phyloP scores from a whole-genome alignment of 202 grass and related monocot species.

The Cymbopogon flexuosus region DNA sequence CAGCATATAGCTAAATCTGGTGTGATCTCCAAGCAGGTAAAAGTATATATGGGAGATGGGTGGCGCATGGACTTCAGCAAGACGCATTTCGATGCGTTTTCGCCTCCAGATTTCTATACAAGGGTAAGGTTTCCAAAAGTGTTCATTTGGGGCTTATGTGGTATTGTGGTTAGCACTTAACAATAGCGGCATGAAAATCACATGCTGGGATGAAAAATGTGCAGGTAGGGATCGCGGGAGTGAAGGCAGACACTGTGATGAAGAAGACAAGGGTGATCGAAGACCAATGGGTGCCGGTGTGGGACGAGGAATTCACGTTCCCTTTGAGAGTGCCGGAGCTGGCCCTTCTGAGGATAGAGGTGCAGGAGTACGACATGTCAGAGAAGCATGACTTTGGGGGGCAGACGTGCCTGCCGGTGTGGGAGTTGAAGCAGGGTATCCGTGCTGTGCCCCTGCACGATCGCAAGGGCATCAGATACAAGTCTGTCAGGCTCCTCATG shows the following conservation, averaged over 20 bases:
- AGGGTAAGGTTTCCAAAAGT: constrained; percentile 43
- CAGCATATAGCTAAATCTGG: not conserved
- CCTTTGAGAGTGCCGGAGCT: constrained; percentile 61
- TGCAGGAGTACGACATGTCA: too few relatives aligned
- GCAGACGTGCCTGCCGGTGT: too few relatives aligned
- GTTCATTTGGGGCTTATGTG: not conserved
- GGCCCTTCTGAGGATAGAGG: too few relatives aligned
- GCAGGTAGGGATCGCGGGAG: constrained; percentile 43
- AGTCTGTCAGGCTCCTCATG: too few relatives aligned
- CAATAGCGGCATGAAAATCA: not conserved
- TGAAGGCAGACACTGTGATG: constrained; percentile 49
- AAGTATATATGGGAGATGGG: constrained; percentile 82
- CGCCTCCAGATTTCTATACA: constrained; percentile 68
- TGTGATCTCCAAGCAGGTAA: constrained; percentile 46
- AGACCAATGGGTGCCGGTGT: constrained; percentile 69
- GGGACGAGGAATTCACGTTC: constrained; percentile 71
- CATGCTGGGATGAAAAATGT: too few relatives aligned
- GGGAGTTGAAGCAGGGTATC: too few relatives aligned
- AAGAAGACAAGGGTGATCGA: constrained; percentile 55
- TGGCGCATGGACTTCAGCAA: constrained; percentile 79
- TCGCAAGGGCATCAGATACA: too few relatives aligned
- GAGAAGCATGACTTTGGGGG: not conserved
- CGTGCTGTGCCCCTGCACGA: too few relatives aligned
- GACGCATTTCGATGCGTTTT: constrained; percentile 69
- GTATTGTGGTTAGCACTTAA: not conserved